Evolutionary conservation across 1,284 basidiomycete species (phyloP).

Genomic region (Athelia psychrophila): DNA sequence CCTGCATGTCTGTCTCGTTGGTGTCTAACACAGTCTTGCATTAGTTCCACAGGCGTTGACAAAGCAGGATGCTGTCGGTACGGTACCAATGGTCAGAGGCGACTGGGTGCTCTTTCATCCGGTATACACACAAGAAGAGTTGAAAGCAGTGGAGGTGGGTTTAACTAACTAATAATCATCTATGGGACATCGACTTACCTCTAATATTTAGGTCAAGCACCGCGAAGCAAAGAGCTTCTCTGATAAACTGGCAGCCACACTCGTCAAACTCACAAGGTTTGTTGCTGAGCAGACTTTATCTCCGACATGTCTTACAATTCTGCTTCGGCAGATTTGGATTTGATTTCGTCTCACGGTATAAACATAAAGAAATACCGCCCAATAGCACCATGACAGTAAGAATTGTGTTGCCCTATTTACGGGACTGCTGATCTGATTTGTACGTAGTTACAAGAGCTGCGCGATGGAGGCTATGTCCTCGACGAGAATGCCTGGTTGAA

Average conservation of each 20-base stretch:
- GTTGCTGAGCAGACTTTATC: conserved; percentile 6
- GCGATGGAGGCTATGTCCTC: conserved; percentile 71
- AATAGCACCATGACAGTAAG: conserved; percentile 49
- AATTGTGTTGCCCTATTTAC: neutral
- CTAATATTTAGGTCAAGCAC: conserved; percentile 58
- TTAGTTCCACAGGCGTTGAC: conserved; percentile 12
- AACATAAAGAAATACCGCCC: conserved; percentile 64
- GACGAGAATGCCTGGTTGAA: conserved; percentile 76
- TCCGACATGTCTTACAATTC: neutral
- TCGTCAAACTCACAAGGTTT: conserved; percentile 60
- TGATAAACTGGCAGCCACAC: conserved; percentile 69
- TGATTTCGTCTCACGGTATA: conserved; percentile 81
- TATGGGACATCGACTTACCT: neutral
- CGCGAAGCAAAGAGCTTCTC: conserved; percentile 60
- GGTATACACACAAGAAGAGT: conserved; percentile 75
- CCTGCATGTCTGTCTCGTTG: no score
- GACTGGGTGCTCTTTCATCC: conserved; percentile 86
- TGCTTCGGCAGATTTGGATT: conserved; percentile 51
- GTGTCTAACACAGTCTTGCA: no score
- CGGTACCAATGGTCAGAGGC: conserved; percentile 54
- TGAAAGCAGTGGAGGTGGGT: conserved; percentile 70
- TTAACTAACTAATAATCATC: neutral
- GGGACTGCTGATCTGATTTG: neutral
- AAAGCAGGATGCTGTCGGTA: conserved; percentile 35
- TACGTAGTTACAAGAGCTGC: conserved; percentile 55